Evolutionary conservation across 2,329 filamentous ascomycete genomes (phyloP), one percentile per base, ranked within the genome.

Genomic region (Verticillium klebahnii): DNA sequence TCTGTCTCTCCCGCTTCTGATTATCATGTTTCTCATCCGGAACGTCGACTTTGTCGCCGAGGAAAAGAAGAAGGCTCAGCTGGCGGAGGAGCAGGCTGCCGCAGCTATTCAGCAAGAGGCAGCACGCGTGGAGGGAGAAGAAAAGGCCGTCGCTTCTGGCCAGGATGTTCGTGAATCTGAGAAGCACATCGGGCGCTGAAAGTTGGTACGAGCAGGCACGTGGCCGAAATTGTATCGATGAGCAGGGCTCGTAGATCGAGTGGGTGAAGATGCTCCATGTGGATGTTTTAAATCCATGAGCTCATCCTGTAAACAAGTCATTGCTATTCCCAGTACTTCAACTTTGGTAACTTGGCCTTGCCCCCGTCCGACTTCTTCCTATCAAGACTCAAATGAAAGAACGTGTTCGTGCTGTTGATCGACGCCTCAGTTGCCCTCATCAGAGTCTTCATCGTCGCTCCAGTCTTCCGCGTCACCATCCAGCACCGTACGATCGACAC

Each of bases 11-110:
- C 67, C 64, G 0, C 64, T 66, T 3, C 5, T 69, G 5, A 11
- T 65, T 0, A 64, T 69, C 2, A 69, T 68, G 64, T 60, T 64
- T 14, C 66, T 67, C 14, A 64, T 68, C n/a, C 57, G 57, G 9
- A 66, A 67, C 25, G 58, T 69, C 5, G 57, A 63, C 7, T 5
- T 68, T 3, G 60, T 63, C 0, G 57, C 61, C 3, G 64, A 67
- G 9, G 57, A 58, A 5, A 40, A 58, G 37, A 58, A 50, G 57
- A 58, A 40, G 57, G 15, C 36, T 8, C 37, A 11, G 23, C 15
- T 19, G 55, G 55, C 29, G 11, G 55, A 34, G 55, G 32, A 31
- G 54, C 25, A 56, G 54, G 31, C 54, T 17, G 60, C 39, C 5
- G 40, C 8, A 8, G 45, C 45, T 50, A 8, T 25, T 25, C 8